Base-by-base conservation (phyloP, 768 basidiomycete species). In the Strobilomyces dryophilus region DNA sequence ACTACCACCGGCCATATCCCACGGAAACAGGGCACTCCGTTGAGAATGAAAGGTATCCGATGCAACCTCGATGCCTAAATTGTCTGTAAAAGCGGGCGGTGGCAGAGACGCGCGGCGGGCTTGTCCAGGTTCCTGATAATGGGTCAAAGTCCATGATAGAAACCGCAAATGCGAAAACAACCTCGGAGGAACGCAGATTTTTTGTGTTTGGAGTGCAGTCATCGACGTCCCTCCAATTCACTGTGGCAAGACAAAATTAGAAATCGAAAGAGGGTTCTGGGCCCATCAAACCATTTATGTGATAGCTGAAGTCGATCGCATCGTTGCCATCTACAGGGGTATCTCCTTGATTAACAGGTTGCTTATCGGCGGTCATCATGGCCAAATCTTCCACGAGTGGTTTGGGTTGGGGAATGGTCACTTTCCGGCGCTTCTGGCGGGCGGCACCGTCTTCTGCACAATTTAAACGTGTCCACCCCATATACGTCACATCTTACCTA, bases 101-200 rank as follows among this genome's bases (percentile, higher is more conserved):
- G 80, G 78, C 18, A 79, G 77, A 42, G 89, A 88, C 32, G 72
- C 73, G n/a, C 75, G 81, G 58, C 90, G 88, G n/a, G 77, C 88
- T 83, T 89, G 87, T 29, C 87, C 90, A 44, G 89, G 89, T 72
- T 91, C 89, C 90, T 90, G 60, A 39, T n/a, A 55, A 35, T 11
- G 12, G 39, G 43, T 69, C 39, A 70, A 51, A 42, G 24, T 31
- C 27, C 29, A 17, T 42, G 36, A 27, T 45, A n/a, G 11, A n/a
- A 44, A 40, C 24, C 2, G 10, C 8, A 54, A 43, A 36, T 45
- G 49, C 47, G 10, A 26, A 24, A 44, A 79, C 71, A 84, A 54
- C 87, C 75, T 90, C 86, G 27, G 87, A 89, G 5, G 86, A 79
- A 41, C 76, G 75, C 58, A 71, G 58, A 41, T 71, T 54, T 48